phyloP scores from a whole-genome alignment of 805 yeast species.

The Starmerella bacillaris region DNA sequence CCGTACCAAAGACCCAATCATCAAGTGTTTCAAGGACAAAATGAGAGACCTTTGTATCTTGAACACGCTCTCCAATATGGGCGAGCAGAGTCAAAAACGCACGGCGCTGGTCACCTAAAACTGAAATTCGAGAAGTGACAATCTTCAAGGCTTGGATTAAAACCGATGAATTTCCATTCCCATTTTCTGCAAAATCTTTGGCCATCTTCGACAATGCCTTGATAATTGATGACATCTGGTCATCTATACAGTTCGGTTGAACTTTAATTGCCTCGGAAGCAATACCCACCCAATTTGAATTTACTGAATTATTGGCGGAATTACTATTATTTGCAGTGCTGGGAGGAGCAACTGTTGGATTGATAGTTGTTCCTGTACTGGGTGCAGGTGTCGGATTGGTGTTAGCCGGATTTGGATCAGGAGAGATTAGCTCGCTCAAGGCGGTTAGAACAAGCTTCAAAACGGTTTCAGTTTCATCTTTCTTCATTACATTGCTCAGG shows the following conservation, averaged over 20 bases:
- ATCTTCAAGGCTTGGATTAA: constrained; percentile 61
- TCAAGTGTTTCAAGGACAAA: constrained; percentile 64
- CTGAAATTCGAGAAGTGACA: constrained; percentile 62
- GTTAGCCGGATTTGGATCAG: not conserved
- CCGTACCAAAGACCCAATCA: constrained; percentile 68
- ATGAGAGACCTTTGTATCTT: constrained; percentile 54
- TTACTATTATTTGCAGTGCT: too few species aligned
- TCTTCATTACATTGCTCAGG: constrained; percentile 23
- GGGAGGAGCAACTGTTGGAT: not conserved
- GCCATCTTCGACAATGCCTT: constrained; percentile 41
- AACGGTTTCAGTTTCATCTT: constrained; percentile 6
- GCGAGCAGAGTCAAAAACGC: constrained; percentile 73
- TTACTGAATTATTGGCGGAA: not conserved
- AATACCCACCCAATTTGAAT: constrained; percentile 66
- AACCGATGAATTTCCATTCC: constrained; percentile 20
- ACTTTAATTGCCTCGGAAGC: constrained; percentile 50
- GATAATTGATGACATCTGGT: constrained; percentile 59
- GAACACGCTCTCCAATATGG: constrained; percentile 73
- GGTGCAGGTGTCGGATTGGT: not conserved
- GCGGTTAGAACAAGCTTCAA: constrained; percentile 6
- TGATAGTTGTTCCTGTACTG: not conserved
- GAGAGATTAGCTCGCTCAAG: constrained; percentile 7
- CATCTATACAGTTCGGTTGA: constrained; percentile 56
- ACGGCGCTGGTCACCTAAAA: constrained; percentile 85
- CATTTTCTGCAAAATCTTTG: constrained; percentile 15